Base-by-base conservation (phyloP, 306 rosid species). In the Prunus padus region DNA sequence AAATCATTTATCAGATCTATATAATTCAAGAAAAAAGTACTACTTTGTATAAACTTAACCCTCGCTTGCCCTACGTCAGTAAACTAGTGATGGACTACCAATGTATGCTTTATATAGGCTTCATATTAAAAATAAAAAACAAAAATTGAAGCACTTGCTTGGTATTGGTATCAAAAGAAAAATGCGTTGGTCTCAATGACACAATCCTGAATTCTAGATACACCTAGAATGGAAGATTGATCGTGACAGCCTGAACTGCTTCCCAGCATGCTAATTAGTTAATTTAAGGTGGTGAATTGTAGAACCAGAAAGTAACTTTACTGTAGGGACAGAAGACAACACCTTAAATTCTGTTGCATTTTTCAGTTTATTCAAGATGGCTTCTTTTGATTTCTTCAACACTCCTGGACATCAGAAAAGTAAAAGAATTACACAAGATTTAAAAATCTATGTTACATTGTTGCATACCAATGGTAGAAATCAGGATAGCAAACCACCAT, bases 311-410 rank as follows among this genome's bases (percentile, higher is more conserved):
- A 75, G 66, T 28, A 31, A 30, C 33, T 42, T 72, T 28, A 0
- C 22, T 52, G 25, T 3, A 54, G 14, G 46, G 14, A 37, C 54
- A 49, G 57, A 78, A 55, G 45, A 78, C 56, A 25, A 46, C 75
- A 93, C 93, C 97, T 91, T 86, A 56, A 83, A 75, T 59, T 74
- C 67, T 33, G 72, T 76, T 65, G 79, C 80, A 66, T 78, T 81
- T 81, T 77, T 80, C 84, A 94, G 65, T 77, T 82, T 82, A 76
- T 80, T 78, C 77, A 91, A 65, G 77, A 94, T 88, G 74, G 77
- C 82, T 47, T 76, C 84, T 85, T 83, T 82, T 54, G 93, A 85
- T 79, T 81, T 92, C 82, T 88, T 91, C 77, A 94, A 67, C 71
- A 90, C 94, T 57, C 98, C 98, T 93, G 72, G 20, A 79, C 66